Base-by-base conservation (phyloP, 495 filamentous ascomycete genomes). In the Xylaria longipes region DNA sequence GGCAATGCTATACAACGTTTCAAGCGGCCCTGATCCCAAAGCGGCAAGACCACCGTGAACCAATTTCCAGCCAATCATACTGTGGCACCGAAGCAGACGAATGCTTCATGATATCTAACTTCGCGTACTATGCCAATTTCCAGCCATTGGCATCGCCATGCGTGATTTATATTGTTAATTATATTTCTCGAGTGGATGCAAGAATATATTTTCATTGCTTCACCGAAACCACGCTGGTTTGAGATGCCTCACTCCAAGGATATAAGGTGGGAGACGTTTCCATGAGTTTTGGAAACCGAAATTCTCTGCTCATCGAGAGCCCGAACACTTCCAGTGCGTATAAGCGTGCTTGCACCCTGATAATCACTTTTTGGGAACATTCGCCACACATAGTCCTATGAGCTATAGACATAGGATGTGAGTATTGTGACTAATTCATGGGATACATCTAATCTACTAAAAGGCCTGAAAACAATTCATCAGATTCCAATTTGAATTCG, bases 1-100 rank as follows among this genome's bases (percentile, higher is more conserved):
- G 22, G 11, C 22, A 14, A 14, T 12, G 22, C 50, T 9, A 3
- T 54, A 12, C 50, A 54, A 12, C n/a, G n/a, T 2, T 52, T 52
- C 0, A 7, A 52, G 22, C 22, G 27, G 15, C 22, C 22, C 7
- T 54, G 50, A 27, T 54, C 12, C 6, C 50, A 25, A 8, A 14
- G 11, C 9, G 50, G 43, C 5, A 46, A 46, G 43, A 7, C 43
- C 4, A 20, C 22, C 5, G 2, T 22, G 12, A 37, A 1, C 37
- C 60, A 43, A 63, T 63, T 63, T 63, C 60, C 37, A 63, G 35
- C 37, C n/a, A 63, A 63, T 61, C 33, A 61, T 5, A 4, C 8
- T 25, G 35, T 5, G 41, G 31, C 7, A 5, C 8, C 0, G 12
- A 4, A 43, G 56, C 14, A 37, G 9, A 29, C n/a, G 9, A 6